These are phyloP conservation scores for Cercospora sojina DNA, from an alignment of 2,329 filamentous ascomycete species.

Conservation along the genomic window DNA sequence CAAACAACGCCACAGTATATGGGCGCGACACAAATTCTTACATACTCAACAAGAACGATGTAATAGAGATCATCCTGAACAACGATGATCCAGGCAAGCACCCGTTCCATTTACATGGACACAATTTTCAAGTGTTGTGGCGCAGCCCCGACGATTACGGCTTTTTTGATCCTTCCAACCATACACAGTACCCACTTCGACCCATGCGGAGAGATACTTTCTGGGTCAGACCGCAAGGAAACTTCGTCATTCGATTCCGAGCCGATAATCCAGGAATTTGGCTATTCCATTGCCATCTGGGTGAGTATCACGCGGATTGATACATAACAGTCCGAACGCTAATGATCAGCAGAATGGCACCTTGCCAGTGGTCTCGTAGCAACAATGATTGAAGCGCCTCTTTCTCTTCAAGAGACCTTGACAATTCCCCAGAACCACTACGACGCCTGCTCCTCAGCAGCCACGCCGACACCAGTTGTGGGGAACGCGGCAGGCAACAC, in stretches of 20 bases:
- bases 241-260: constrained; percentile 56
- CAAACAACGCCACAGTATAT: constrained; percentile 45
- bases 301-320: constrained; percentile 4
- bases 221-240: constrained; percentile 54
- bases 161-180: constrained; percentile 38
- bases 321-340: not conserved
- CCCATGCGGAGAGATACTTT: constrained; percentile 56
- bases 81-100: constrained; percentile 71
- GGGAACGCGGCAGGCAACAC: constrained; percentile 79
- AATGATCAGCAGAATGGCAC: constrained; percentile 48
- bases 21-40: constrained; percentile 58
- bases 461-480: constrained; percentile 45
- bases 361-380: constrained; percentile 52
- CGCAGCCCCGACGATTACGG: constrained; percentile 38
- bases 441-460: constrained; percentile 56
- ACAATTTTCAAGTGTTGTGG: constrained; percentile 65
- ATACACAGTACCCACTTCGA: constrained; percentile 39
- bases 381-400: constrained; percentile 53
- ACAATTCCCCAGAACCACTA: constrained; percentile 63
- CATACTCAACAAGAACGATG: constrained; percentile 63
- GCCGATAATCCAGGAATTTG: constrained; percentile 44
- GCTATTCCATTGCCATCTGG: constrained; percentile 48
- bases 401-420: constrained; percentile 60
- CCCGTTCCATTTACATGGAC: constrained; percentile 74
- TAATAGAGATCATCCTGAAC: constrained; percentile 76